Conservation (phyloP, 2,329 filamentous ascomycete genomes). For the Botrytis galanthina region DNA sequence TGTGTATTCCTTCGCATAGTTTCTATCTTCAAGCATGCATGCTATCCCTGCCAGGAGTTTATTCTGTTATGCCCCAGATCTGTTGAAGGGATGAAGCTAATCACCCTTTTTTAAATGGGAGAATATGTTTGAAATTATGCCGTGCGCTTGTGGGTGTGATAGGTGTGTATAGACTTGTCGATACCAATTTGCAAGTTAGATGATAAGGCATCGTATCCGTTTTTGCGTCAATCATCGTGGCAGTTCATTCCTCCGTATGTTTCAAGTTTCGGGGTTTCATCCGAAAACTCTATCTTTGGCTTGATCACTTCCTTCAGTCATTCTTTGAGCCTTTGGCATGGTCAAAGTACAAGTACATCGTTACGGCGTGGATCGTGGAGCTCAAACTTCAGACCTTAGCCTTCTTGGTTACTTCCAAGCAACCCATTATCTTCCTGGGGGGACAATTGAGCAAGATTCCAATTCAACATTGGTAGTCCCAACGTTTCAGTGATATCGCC, state of each 20-base stretch:
- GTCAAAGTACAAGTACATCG: neutral
- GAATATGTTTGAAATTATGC: neutral
- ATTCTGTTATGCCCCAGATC: neutral
- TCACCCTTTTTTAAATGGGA: neutral
- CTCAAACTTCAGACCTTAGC: no score
- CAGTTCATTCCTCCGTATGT: neutral
- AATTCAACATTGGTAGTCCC: neutral
- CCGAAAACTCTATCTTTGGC: no score
- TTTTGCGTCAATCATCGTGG: neutral
- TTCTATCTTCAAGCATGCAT: neutral
- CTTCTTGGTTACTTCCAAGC: neutral
- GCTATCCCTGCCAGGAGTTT: neutral
- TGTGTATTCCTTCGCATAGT: neutral
- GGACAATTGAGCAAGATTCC: neutral
- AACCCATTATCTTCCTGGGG: neutral
- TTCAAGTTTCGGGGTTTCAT: neutral
- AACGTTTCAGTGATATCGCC: no score
- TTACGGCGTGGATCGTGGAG: neutral
- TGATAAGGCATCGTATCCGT: no score
- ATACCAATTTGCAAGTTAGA: no score
- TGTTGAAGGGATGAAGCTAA: neutral
- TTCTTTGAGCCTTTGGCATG: no score
- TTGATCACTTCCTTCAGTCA: no score
- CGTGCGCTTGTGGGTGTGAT: neutral
- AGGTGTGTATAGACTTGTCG: neutral